Percentiles rank a stretch among this genome's conserved stretches.
phyloP scores from a whole-genome alignment of 495 filamentous ascomycete species.

The Neurospora tetrasperma region DNA sequence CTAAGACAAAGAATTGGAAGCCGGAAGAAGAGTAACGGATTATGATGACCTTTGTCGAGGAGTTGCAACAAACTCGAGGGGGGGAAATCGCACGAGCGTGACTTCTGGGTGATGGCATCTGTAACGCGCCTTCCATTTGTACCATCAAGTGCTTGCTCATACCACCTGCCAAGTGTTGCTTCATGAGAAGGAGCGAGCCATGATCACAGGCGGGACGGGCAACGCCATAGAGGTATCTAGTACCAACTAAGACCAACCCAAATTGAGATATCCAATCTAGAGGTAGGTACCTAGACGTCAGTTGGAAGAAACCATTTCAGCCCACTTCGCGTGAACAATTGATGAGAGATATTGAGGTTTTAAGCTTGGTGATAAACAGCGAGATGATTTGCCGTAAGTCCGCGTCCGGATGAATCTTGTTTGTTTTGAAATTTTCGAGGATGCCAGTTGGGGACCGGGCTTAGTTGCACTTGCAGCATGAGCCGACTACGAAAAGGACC shows the following conservation, averaged over 20 bases:
- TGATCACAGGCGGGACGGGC: not conserved
- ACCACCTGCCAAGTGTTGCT: not conserved
- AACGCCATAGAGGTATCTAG: not conserved
- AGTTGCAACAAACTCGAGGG: not conserved
- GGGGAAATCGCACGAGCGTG: not conserved
- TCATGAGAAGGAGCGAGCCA: not conserved
- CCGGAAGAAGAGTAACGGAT: not conserved
- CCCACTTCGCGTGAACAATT: not conserved
- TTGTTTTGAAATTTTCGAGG: not conserved
- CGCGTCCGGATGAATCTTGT: not conserved
- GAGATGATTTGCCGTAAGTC: too few species aligned
- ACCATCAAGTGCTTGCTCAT: not conserved
- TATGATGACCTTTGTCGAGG: not conserved
- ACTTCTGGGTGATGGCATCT: not conserved
- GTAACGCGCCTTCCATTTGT: not conserved
- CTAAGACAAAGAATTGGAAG: not conserved
- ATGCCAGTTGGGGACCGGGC: not conserved
- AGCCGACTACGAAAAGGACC: not conserved
- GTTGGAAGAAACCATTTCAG: not conserved
- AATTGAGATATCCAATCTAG: too few species aligned
- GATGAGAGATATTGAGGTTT: not conserved
- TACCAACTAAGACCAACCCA: not conserved
- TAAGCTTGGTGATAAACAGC: too few species aligned
- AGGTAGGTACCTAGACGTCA: not conserved
- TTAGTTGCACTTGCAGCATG: not conserved